Evolutionary conservation across 345 rosid genomes (phyloP), one percentile per base, ranked within the genome.

Genomic region (Corymbia maculata): DNA sequence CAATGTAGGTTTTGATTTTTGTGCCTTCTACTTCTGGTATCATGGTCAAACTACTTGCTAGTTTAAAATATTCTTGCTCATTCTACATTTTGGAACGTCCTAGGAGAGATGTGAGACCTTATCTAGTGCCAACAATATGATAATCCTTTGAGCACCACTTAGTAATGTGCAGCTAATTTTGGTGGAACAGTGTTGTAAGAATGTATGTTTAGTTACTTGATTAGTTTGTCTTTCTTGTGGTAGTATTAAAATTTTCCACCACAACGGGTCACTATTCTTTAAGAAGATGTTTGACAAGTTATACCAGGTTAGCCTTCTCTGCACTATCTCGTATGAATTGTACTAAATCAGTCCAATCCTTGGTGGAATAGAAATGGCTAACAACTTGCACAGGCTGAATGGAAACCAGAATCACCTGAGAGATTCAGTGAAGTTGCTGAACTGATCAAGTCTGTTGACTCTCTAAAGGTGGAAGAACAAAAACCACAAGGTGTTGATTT

Each of bases 201-300:
- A 28, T 64, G 75, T 75, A 75, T 36, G 8, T 36, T 19, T 19
- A 36, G 8, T 19, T 49, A 36, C 4, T 75, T 75, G 82, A 75
- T 42, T 42, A 26, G 3, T 75, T 75, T 42, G 7, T 75, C 82
- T 45, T 90, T 86, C 45, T 53, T 87, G 36, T 89, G 92, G 93
- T 92, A 97, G 99, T 96, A 90, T 97, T 59, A 97, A 95, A 89
- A 91, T 97, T 88, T 98, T 98, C 92, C 94, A 93, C 94, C 92
- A 93, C 70, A 95, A 97, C 51, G 99, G 99, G 79, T 91, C 95
- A 68, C 90, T 95, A 88, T 92, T 92, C 94, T 98, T 92, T 90
- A 94, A 95, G 93, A 96, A 94, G 93, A 92, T 90, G 95, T 96
- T 96, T 92, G 98, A 95, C 93, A 97, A 92, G 92, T 93, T 98